Evolutionary conservation across 2,329 filamentous ascomycete species (phyloP), one percentile per base, ranked within the genome.

Genomic region (Helminthosporium solani): DNA sequence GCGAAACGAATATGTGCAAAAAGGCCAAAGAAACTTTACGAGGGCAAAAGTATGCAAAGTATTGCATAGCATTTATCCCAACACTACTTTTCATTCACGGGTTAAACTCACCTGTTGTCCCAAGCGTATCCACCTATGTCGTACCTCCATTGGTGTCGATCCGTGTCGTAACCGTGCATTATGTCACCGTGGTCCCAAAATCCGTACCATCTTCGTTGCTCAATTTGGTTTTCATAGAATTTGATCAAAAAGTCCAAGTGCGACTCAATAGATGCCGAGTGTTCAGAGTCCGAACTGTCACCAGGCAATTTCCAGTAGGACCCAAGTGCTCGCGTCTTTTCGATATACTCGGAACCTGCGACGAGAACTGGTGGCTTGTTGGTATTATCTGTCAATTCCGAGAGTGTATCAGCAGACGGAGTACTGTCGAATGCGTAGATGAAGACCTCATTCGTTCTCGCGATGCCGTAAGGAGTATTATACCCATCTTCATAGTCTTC

Each of bases 91-190:
- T n/a, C 28, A 5, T 31, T 4, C 5, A 8, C 28, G 8, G 28
- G 5, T 14, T 4, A 4, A 31, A 31, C 28, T 7, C 14, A 31
- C 28, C 78, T 82, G 57, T 85, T 85, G 39, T 84, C 82, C 82
- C 82, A 85, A 0, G 80, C 81, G 47, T 81, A 85, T 0, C 82
- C 82, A 3, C 82, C 82, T 15, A 85, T 63, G 36, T 85, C 82
- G 45, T 84, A 85, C 1, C 80, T 74, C 82, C 82, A 85, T 1
- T 72, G 73, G 50, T 84, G 82, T 3, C 82, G 71, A 58, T 83
- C 76, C 0, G 61, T 52, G 40, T 85, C 82, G 49, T 85, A 85
- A 0, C 80, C 79, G 54, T 85, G 82, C 73, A 81, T 81, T 33
- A 85, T 73, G 52, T 85, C 82, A 2, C 82, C 82, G 43, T 82